A percentile compares a stretch with the other conserved stretches of the same genome.
Evolutionary conservation across 176 grass and related monocot species (phyloP).

Genomic region (Thalia dealbata): DNA sequence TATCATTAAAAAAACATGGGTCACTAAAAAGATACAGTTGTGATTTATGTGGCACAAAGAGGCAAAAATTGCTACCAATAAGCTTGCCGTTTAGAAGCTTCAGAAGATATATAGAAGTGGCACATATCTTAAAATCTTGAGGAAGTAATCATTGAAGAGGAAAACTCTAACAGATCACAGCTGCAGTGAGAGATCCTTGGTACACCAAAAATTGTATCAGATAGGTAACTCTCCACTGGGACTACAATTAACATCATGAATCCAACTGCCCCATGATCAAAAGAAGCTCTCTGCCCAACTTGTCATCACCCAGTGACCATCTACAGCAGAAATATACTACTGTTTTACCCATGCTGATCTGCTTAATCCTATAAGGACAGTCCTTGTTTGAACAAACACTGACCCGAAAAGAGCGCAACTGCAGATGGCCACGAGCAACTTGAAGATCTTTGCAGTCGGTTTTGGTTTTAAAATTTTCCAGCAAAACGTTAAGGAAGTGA

Average conservation of each 20-base stretch:
- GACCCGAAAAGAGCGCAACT: conserved; percentile 18
- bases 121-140: not conserved
- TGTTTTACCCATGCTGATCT: not conserved
- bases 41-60: too few relatives aligned
- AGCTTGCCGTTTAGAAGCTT: too few relatives aligned
- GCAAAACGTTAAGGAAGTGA: conserved; percentile 16
- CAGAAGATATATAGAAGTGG: too few relatives aligned
- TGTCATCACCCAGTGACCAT: conserved; percentile 27
- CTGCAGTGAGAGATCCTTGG: not conserved
- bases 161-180: too few relatives aligned
- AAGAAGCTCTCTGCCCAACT: conserved; percentile 20
- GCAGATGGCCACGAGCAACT: conserved; percentile 17
- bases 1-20: too few relatives aligned
- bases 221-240: conserved; percentile 1
- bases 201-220: not conserved
- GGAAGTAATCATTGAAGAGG: too few relatives aligned
- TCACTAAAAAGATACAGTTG: too few relatives aligned
- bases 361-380: conserved; percentile 20
- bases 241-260: not conserved
- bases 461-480: conserved; percentile 3
- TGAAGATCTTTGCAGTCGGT: conserved; percentile 16
- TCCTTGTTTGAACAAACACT: conserved; percentile 17
- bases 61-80: too few relatives aligned
- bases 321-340: conserved; percentile 28
- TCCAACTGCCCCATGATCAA: conserved; percentile 10